Conservation (phyloP, 2,329 filamentous ascomycete genomes). For the Aulographum hederae region DNA sequence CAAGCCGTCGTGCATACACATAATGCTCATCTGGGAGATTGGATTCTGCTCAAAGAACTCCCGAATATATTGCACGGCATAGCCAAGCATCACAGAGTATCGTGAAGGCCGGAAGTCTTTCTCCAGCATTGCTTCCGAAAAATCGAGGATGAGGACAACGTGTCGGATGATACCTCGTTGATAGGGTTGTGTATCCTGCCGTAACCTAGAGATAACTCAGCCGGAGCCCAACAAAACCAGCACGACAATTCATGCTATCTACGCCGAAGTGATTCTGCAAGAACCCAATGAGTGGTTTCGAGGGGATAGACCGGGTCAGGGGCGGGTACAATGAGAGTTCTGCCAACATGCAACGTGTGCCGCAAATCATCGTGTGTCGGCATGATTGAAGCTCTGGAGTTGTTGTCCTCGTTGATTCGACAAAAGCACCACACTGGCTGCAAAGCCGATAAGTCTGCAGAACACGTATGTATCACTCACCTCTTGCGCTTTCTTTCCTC, state of each 20-base stretch:
- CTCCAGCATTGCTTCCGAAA: constrained; percentile 84
- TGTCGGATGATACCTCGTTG: constrained; percentile 98
- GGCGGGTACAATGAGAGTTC: too few species aligned
- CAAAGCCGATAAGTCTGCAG: too few species aligned
- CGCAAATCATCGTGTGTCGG: too few species aligned
- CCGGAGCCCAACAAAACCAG: background rate
- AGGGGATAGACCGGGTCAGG: too few species aligned
- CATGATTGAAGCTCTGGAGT: too few species aligned
- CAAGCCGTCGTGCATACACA: constrained; percentile 86
- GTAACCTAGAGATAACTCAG: constrained; percentile 35
- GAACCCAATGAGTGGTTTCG: background rate
- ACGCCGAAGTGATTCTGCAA: background rate
- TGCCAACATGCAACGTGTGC: too few species aligned
- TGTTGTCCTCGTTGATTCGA: too few species aligned
- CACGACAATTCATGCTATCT: background rate
- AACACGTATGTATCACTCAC: constrained; percentile 19
- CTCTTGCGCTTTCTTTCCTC: constrained; percentile 69
- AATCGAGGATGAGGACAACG: constrained; percentile 74
- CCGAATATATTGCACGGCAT: constrained; percentile 70
- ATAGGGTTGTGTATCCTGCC: constrained; percentile 86
- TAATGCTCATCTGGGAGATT: constrained; percentile 81
- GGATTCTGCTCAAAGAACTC: constrained; percentile 99
- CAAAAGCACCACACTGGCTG: too few species aligned
- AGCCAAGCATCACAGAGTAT: constrained; percentile 65
- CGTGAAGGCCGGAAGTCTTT: constrained; percentile 86